Percentiles rank a stretch among this genome's conserved stretches.
phyloP scores from a whole-genome alignment of 345 rosid genomes.

The Lumnitzera racemosa region DNA sequence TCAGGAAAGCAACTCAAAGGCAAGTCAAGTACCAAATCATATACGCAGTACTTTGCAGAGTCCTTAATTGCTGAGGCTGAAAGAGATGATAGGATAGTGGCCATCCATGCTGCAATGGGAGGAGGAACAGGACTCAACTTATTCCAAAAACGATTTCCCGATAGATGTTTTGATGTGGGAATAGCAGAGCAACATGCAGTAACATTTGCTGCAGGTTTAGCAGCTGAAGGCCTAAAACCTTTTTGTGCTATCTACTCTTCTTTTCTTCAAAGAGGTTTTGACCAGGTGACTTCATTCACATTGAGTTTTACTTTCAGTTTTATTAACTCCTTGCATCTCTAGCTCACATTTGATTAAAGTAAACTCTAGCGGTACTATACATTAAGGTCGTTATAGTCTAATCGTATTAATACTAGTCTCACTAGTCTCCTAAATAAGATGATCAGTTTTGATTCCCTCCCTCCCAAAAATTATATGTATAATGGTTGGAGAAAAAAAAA shows the following conservation, averaged over 20 bases:
- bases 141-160: slow-evolving; percentile 32
- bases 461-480: too few species aligned
- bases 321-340: too few species aligned
- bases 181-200: slow-evolving; percentile 54
- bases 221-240: slow-evolving; percentile 42
- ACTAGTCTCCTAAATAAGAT: too few species aligned
- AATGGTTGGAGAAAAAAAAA: too few species aligned
- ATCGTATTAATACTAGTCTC: too few species aligned
- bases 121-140: slow-evolving; percentile 46
- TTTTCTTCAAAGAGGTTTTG: slow-evolving; percentile 43
- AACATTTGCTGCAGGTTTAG: slow-evolving; percentile 50
- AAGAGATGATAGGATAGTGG: slow-evolving; percentile 36
- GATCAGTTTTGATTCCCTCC: too few species aligned
- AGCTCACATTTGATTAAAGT: too few species aligned
- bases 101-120: slow-evolving; percentile 56
- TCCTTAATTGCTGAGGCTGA: slow-evolving; percentile 41
- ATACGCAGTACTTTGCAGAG: slow-evolving; percentile 33
- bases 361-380: too few species aligned
- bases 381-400: too few species aligned
- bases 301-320: too few species aligned
- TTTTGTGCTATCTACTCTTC: slow-evolving; percentile 54
- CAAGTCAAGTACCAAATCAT: slow-evolving; percentile 18
- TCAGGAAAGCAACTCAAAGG: slow-evolving; percentile 38
- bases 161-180: slow-evolving; percentile 43
- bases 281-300: slow-evolving; percentile 23